Conservation (phyloP, 805 yeast genomes). For the Yarrowia deformans region DNA sequence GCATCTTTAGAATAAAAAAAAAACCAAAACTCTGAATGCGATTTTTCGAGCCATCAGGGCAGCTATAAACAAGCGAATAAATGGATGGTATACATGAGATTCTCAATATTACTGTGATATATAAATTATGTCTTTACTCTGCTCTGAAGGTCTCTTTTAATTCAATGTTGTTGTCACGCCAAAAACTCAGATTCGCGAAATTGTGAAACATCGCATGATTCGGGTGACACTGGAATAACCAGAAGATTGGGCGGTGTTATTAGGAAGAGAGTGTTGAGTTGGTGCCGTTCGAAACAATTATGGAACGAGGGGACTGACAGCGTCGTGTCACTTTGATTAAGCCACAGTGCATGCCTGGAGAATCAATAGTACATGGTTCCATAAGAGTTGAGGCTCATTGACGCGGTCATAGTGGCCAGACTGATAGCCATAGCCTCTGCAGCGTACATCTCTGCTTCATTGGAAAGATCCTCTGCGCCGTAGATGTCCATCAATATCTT, state of each 20-base stretch:
- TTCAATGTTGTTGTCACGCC: neutral
- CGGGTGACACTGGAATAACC: too few species aligned
- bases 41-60: too few species aligned
- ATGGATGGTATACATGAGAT: neutral
- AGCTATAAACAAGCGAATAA: too few species aligned
- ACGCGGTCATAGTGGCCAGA: too few species aligned
- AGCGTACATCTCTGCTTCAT: neutral
- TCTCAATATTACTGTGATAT: neutral
- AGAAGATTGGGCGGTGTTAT: neutral
- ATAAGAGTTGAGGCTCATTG: too few species aligned
- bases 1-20: too few species aligned
- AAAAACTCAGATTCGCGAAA: neutral
- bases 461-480: neutral
- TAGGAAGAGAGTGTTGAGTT: neutral
- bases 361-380: too few species aligned
- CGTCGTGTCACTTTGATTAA: neutral
- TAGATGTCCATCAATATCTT: neutral
- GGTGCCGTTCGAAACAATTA: neutral
- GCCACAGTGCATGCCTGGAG: neutral
- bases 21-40: too few species aligned
- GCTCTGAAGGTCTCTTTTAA: neutral
- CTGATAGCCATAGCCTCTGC: neutral
- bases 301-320: neutral
- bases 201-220: slow-evolving; percentile 4
- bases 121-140: too few species aligned